Conservation (phyloP, 208 protist species). For the Novymonas esmeraldas region DNA sequence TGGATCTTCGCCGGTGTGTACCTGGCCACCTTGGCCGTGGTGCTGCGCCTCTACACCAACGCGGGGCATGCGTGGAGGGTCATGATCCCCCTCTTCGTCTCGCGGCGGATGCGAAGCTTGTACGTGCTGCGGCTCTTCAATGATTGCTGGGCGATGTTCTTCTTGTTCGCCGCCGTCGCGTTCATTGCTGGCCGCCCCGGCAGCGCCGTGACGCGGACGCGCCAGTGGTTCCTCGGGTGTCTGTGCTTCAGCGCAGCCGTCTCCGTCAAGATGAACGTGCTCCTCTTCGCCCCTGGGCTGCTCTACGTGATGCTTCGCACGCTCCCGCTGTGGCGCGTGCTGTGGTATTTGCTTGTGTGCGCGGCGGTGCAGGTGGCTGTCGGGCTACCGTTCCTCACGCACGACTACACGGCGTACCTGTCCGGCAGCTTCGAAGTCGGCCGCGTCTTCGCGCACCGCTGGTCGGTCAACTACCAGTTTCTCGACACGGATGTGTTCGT, state of each 20-base stretch:
- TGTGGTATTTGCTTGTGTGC: slow-evolving; percentile 57
- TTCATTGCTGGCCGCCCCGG: slow-evolving; percentile 33
- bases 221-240: slow-evolving; percentile 61
- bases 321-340: slow-evolving; percentile 58
- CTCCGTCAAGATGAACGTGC: slow-evolving; percentile 96
- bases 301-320: slow-evolving; percentile 62
- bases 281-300: slow-evolving; percentile 93
- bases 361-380: slow-evolving; percentile 62
- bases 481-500: slow-evolving; percentile 60
- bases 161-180: slow-evolving; percentile 71
- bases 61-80: slow-evolving; percentile 36
- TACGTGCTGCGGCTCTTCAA: slow-evolving; percentile 92
- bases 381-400: slow-evolving; percentile 66
- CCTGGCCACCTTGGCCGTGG: slow-evolving; percentile 45
- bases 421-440: slow-evolving; percentile 65
- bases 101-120: slow-evolving; percentile 81
- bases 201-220: slow-evolving; percentile 16
- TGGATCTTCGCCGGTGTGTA: slow-evolving; percentile 81
- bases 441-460: slow-evolving; percentile 70
- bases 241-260: slow-evolving; percentile 86
- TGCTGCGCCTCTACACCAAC: slow-evolving; percentile 51
- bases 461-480: slow-evolving; percentile 85
- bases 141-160: slow-evolving; percentile 86
- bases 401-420: slow-evolving; percentile 53
- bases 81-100: slow-evolving; percentile 63